Conservation (phyloP, 805 yeast species). For the Saccharomycopsis malanga region DNA sequence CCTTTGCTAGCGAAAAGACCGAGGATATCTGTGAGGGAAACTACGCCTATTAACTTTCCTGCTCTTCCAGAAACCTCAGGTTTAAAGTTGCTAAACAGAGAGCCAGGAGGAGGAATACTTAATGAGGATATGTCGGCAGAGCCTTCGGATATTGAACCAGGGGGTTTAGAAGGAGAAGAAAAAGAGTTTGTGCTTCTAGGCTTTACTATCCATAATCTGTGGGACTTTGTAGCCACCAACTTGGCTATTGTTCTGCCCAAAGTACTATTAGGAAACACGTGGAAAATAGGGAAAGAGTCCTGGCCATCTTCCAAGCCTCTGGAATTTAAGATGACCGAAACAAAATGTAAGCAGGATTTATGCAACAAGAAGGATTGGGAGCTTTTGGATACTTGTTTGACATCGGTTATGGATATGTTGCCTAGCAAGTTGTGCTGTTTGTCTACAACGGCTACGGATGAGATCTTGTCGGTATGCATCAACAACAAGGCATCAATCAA, state of each 20-base stretch:
- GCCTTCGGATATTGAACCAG: conserved; percentile 23
- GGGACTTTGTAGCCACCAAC: conserved; percentile 90
- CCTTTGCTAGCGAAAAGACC: conserved; percentile 65
- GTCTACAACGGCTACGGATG: conserved; percentile 91
- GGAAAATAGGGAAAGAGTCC: conserved; percentile 95
- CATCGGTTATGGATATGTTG: conserved; percentile 92
- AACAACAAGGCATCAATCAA: conserved; percentile 79
- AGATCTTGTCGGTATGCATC: conserved; percentile 79
- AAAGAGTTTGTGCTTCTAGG: conserved; percentile 31
- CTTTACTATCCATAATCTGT: conserved; percentile 79
- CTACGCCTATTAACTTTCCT: conserved; percentile 84
- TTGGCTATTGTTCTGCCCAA: conserved; percentile 89
- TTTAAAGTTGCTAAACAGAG: conserved; percentile 23
- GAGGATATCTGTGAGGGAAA: conserved; percentile 84
- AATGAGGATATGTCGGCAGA: background rate
- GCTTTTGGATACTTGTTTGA: conserved; percentile 76
- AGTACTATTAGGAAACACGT: conserved; percentile 72
- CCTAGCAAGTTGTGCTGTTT: conserved; percentile 69
- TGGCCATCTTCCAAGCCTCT: conserved; percentile 92
- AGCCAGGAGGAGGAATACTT: background rate
- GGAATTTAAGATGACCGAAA: conserved; percentile 75
- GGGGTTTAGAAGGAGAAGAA: conserved; percentile 21
- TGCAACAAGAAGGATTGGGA: conserved; percentile 79
- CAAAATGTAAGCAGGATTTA: conserved; percentile 79
- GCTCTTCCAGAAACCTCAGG: conserved; percentile 46